Base-by-base conservation (phyloP, 768 basidiomycete species). In the Tylopilus balloui region DNA sequence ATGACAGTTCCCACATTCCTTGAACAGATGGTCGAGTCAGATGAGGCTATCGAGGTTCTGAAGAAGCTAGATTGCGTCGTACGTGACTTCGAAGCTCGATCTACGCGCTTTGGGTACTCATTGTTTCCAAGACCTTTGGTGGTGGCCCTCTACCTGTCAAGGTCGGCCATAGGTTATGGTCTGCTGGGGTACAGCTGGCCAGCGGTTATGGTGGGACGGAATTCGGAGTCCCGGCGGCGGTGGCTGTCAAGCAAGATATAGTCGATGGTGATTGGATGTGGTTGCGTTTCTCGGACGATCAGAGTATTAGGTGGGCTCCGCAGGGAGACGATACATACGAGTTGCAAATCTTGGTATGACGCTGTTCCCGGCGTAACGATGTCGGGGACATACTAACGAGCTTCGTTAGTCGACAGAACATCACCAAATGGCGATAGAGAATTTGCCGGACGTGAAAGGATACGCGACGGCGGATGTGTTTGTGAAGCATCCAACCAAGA, bases 391-490 rank as follows among this genome's bases (percentile, higher is more conserved):
- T 27, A 4, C 51, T 48, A 17, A 50, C 23, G 6, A 13, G 1
- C 5, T 15, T 2, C 12, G 12, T 11, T 11, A 51, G 51, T 17
- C 50, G 9, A 48, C 50, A 3, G 40, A 45, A 14, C 0, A 13
- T 2, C 44, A 39, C 20, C 19, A 27, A 12, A 47, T 56, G 40
- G 53, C 59, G 0, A 35, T 66, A 10, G 50, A 67, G 38, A 78
- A 78, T 53, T 42, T 72, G 2, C 55, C 69, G 1, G 77, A 74
- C 3, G 53, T 56, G 15, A 60, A 64, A 19, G 74, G 70, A 11
- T 77, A 75, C 39, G 64, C 73, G 2, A 76, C 75, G 1, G 59
- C 65, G 1, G 78, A 78, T 55, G 37, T 78, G 2, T 61, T 79
- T 14, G 49, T 67, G 1, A 68, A 70, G 23, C 78, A 79, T 54